Base-by-base conservation (phyloP, 805 yeast species). In the Torulaspora microellipsoides region DNA sequence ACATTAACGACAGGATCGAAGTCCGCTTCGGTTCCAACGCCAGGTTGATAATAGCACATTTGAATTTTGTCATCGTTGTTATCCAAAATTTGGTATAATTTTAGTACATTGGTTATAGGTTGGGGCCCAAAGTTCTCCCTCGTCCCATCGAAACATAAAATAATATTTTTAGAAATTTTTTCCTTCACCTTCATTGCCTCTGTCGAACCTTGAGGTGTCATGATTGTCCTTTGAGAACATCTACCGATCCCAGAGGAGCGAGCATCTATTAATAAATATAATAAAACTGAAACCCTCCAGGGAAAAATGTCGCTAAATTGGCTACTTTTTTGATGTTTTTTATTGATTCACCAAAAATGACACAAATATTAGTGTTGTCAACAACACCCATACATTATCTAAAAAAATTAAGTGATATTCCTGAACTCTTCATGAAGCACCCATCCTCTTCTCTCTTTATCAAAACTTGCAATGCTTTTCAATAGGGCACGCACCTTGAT, bases 391-490 rank as follows among this genome's bases (percentile, higher is more conserved):
- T 17, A 35, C 45, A 45, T 36, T 40, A n/a, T 31, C 15, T 15
- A 25, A 12, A 12, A 12, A 30, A 20, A n/a, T n/a, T 13, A n/a
- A 29, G 13, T 28, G 15, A 10, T 33, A 27, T 33, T 42, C 42
- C 54, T 62, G 49, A 73, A 77, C 47, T 80, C 88, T 1, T 70
- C 71, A 50, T 80, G 78, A 28, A 87, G 65, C 1, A 57, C 59
- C 96, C 96, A 87, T 0, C 82, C 83, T 42, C 75, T 74, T 31
- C 62, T 65, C 1, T 44, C 53, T n/a, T 66, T 63, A 49, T 81
- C 78, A 89, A 95, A 89, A 1, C 55, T 63, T 2, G 93, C 85
- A 15, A 86, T 76, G 32, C 78, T 73, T 36, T 77, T 75, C 40
- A 89, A 62, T 75, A 89, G 73, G 0, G 87, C 80, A 33, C 96